Evolutionary conservation across 75 land plant genomes (phyloP).

Genomic region (Pinus tabuliformis): DNA sequence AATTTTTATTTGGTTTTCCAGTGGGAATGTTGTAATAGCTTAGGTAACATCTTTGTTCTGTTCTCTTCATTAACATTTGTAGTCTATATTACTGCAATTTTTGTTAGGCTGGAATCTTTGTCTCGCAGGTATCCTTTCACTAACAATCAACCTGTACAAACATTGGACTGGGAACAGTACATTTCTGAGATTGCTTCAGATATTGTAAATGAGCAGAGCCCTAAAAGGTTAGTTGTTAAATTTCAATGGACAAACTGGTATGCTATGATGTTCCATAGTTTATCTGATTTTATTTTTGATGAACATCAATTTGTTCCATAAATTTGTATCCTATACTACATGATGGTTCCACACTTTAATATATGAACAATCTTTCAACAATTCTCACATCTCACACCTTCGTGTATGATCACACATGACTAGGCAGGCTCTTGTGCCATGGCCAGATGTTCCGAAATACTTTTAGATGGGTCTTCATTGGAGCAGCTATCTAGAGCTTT

Average conservation of each 20-base stretch:
- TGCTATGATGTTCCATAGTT: background rate
- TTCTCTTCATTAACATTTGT: background rate
- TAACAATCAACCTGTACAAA: slow-evolving; percentile 67
- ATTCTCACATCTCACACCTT: background rate
- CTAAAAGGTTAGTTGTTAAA: slow-evolving; percentile 67
- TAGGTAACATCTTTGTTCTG: background rate
- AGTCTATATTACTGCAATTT: background rate
- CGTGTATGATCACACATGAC: background rate
- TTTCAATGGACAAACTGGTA: background rate
- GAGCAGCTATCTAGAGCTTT: too few relatives aligned
- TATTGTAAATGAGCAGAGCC: slow-evolving; percentile 95
- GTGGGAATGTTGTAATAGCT: background rate
- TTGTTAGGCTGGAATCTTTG: background rate
- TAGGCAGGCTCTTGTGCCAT: background rate
- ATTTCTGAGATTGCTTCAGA: slow-evolving; percentile 87
- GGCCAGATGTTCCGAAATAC: background rate
- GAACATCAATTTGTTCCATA: slow-evolving; percentile 2
- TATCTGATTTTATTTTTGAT: background rate
- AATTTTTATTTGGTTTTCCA: background rate
- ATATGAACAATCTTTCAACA: background rate
- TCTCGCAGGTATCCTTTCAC: slow-evolving; percentile 81
- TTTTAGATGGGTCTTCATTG: background rate
- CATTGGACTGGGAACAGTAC: slow-evolving; percentile 96
- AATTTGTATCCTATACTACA: background rate
- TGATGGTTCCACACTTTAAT: background rate